Base-by-base conservation (phyloP, 1,284 basidiomycete species). In the Cryptococcus sp. region DNA sequence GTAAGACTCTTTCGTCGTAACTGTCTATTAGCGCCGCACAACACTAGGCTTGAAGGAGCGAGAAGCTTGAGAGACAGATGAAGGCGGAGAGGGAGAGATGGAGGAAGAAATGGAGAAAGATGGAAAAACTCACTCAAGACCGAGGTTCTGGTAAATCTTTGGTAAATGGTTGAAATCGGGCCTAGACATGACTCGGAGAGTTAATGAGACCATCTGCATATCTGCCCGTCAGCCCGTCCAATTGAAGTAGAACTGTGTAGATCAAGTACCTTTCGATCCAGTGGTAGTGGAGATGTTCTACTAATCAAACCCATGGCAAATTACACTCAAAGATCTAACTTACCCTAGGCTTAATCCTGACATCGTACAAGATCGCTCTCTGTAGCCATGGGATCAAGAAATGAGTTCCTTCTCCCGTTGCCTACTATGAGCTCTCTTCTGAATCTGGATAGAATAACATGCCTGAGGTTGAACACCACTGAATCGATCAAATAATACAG, bases 401-500 rank as follows among this genome's bases (percentile, higher is more conserved):
- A 77, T 99, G 96, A 4, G 96, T 99, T n/a, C 96, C 96, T 77
- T 99, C 92, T 13, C 82, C 81, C 19, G 85, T 82, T 16, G 92
- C 87, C 89, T 91, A 59, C 22, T 49, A 46, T 41, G 10, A 34
- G 32, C 32, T 16, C 16, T 34, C 10, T 34, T 34, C 18, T 34
- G 9, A 41, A 34, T 14, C 21, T 24, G n/a, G 19, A 32, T 5
- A 24, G 28, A 28, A 37, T 10, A 39, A 64, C 78, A 59, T 60
- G 86, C 89, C 77, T 81, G 77, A 61, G 85, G 81, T 76, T 85
- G 85, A 45, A 98, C 93, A 75, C 96, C 96, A 51, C 86, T 83
- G 76, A 98, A 98, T 66, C 94, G 83, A 77, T 98, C 94, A 76
- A 98, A 98, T 85, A 98, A 92, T 64, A 98, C 94, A 24, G 96